Base-by-base conservation (phyloP, 495 filamentous ascomycete genomes). In the Oleoguttula mirabilis region DNA sequence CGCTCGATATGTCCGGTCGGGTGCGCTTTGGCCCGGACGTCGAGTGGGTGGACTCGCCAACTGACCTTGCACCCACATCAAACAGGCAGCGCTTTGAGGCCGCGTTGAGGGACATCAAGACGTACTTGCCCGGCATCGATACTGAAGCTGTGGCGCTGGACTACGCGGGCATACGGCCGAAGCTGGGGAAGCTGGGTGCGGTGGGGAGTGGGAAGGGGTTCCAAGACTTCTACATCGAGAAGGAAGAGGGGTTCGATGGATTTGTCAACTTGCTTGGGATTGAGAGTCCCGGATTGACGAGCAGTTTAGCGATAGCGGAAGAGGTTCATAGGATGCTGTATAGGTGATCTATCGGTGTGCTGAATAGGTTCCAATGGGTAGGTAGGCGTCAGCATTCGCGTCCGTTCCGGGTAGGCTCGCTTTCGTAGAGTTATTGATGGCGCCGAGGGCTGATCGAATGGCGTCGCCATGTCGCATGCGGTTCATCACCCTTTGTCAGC, bases 1-100 rank as follows among this genome's bases (percentile, higher is more conserved):
- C 90, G 0, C 70, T 96, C 15, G 90, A 98, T 56, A 69, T 96
- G 66, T 74, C 71, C 0, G 88, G 87, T 0, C 72, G 82, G 1
- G 72, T 96, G 21, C 80, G 88, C 25, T 98, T 98, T 57, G 90
- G 90, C 0, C 90, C 90, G 0, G 90, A 98, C 54, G 84, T 95
- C 10, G 87, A 96, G 59, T 96, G 92, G 90, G 76, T 92, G 1
- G 67, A 75, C 31, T 70, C 74, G 27, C 71, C 80, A 0, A 60
- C 51, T 20, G 75, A 80, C 49, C 62, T 76, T 27, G 61, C 60
- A 22, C 68, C 71, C 7, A 43, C 47, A 3, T 66, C 73, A 15
- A 72, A 67, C 48, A 60, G 65, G 30, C 63, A 65, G n/a, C 65
- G 82, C 2, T 61, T 93, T 38, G 48, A 59, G n/a, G 65, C 73